phyloP scores from a whole-genome alignment of 305 asterid species.

The Stenogyne calaminthoides region DNA sequence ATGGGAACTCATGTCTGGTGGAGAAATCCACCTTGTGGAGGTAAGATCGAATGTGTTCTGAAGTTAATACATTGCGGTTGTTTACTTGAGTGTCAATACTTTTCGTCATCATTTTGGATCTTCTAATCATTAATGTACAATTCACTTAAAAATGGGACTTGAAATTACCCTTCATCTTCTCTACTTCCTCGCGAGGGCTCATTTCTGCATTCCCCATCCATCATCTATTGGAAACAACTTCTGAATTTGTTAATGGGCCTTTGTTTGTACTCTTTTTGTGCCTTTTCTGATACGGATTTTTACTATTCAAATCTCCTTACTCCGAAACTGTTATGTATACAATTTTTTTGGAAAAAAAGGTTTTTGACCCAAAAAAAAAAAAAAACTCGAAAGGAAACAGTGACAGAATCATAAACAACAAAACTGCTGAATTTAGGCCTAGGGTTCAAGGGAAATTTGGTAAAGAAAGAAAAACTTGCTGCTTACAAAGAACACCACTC shows the following conservation, averaged over 20 bases:
- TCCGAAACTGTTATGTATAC: neutral
- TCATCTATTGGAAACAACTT: neutral
- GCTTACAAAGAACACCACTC: neutral
- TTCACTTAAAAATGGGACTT: neutral
- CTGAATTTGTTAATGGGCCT: neutral
- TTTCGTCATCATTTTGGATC: slow-evolving; percentile 11
- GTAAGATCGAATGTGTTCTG: slow-evolving; percentile 44
- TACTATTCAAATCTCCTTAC: neutral
- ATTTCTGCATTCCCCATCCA: neutral
- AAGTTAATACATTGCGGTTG: slow-evolving; percentile 9
- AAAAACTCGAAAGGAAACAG: neutral
- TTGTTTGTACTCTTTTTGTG: neutral
- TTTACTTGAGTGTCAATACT: slow-evolving; percentile 13
- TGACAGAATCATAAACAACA: neutral
- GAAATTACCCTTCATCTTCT: neutral
- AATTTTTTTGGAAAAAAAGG: neutral
- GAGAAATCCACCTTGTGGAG: slow-evolving; percentile 85
- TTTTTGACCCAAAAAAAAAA: neutral
- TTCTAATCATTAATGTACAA: neutral
- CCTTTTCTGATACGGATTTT: neutral
- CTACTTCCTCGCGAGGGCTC: slow-evolving; percentile 7
- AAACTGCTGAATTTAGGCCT: neutral
- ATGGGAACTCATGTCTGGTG: slow-evolving; percentile 97
- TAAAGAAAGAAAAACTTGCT: neutral
- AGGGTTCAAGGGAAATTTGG: neutral